Evolutionary conservation across 257 asterid species (phyloP).

Genomic region (Solanum peruvianum): DNA sequence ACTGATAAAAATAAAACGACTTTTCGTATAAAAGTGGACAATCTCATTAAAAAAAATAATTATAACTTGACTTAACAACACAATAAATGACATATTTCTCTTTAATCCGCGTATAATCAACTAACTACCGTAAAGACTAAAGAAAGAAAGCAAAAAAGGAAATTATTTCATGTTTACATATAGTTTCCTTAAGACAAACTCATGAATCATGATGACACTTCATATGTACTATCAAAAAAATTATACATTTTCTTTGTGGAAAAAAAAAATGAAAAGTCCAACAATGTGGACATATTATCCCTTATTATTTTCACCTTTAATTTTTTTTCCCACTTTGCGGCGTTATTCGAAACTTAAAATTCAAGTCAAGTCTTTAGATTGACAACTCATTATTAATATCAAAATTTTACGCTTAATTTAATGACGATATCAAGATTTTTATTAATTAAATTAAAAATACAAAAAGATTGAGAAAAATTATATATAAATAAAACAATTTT

Average conservation of each 20-base stretch:
- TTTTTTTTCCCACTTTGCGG: background rate
- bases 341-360: background rate
- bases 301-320: background rate
- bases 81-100: background rate
- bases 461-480: background rate
- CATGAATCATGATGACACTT: background rate
- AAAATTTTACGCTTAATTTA: background rate
- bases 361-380: background rate
- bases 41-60: background rate
- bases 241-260: background rate
- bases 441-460: background rate
- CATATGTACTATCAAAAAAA: background rate
- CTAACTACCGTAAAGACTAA: background rate
- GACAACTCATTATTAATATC: background rate
- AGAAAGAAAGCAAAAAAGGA: background rate
- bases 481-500: too few relatives aligned
- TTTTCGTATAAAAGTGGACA: background rate
- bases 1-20: background rate
- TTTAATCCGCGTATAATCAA: background rate
- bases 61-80: background rate
- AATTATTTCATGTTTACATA: background rate
- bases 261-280: background rate
- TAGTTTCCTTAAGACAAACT: background rate
- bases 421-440: rapidly evolving
- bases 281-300: background rate